Evolutionary conservation across 345 rosid species (phyloP).

Genomic region (Tarenaya hassleriana): DNA sequence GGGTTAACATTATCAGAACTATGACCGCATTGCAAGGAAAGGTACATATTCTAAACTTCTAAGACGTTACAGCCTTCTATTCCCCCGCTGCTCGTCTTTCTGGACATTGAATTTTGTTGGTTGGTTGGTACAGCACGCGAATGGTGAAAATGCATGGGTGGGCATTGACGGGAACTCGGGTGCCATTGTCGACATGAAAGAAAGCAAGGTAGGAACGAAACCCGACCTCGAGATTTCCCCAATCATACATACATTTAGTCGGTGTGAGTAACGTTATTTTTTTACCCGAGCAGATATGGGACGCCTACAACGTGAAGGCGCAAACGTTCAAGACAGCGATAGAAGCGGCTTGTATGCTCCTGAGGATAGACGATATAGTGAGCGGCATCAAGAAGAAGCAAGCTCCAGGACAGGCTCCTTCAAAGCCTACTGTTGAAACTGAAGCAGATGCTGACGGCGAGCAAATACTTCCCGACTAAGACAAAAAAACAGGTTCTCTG

Average conservation of each 20-base stretch:
- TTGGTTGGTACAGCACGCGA: slow-evolving; percentile 67
- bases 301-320: slow-evolving; percentile 89
- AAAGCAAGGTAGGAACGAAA: slow-evolving; percentile 47
- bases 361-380: slow-evolving; percentile 90
- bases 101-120: background rate
- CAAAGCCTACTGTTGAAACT: slow-evolving; percentile 76
- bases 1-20: slow-evolving; percentile 30
- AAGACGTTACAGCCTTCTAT: background rate
- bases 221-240: too few relatives aligned
- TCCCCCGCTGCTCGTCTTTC: background rate
- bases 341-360: slow-evolving; percentile 91
- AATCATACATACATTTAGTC: slow-evolving; percentile 11
- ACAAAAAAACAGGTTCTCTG: too few relatives aligned
- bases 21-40: slow-evolving; percentile 61
- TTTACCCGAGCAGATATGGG: slow-evolving; percentile 66
- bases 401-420: slow-evolving; percentile 65
- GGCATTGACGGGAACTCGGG: slow-evolving; percentile 95
- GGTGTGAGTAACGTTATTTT: background rate
- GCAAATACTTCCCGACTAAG: slow-evolving; percentile 82
- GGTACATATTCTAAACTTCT: slow-evolving; percentile 31
- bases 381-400: slow-evolving; percentile 96
- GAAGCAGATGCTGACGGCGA: slow-evolving; percentile 92
- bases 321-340: slow-evolving; percentile 95
- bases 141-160: slow-evolving; percentile 93
- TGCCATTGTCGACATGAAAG: slow-evolving; percentile 86